phyloP scores from a whole-genome alignment of 192 early-diverging fungal genomes.

The Cetraspora pellucida region DNA sequence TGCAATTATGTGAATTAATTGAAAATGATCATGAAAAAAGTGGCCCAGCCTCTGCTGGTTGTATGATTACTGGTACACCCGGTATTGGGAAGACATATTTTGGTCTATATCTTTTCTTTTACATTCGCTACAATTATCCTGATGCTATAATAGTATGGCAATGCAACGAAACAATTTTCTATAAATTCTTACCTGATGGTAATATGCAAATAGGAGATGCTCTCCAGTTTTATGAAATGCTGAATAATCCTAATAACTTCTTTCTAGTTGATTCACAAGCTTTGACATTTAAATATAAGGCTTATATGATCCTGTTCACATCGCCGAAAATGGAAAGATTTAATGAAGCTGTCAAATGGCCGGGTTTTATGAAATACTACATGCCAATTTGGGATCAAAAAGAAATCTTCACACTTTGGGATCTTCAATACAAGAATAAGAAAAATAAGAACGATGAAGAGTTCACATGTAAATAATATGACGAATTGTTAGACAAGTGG shows the following conservation, averaged over 20 bases:
- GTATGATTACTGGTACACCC: conserved; percentile 1
- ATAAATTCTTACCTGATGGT: conserved; percentile 13
- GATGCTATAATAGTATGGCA: background rate
- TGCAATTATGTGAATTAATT: background rate
- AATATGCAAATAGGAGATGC: background rate
- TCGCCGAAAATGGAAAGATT: conserved; percentile 4
- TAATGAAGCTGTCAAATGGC: conserved; percentile 16
- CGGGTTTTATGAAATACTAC: background rate
- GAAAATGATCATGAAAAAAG: background rate
- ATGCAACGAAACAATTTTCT: background rate
- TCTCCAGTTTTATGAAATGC: background rate
- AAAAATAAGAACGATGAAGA: conserved; percentile 3
- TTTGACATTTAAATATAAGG: background rate
- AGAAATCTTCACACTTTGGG: conserved; percentile 2
- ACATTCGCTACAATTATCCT: background rate
- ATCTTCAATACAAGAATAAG: background rate
- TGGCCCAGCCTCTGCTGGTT: background rate
- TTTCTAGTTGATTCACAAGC: background rate
- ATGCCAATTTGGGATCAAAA: conserved; percentile 25
- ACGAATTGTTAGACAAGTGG: background rate
- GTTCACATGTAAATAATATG: background rate
- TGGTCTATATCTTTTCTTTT: background rate
- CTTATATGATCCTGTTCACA: conserved; percentile 10
- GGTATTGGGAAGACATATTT: conserved; percentile 21
- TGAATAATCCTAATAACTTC: background rate